phyloP scores from a whole-genome alignment of 208 protist species.

The Trypanosoma lewisi region DNA sequence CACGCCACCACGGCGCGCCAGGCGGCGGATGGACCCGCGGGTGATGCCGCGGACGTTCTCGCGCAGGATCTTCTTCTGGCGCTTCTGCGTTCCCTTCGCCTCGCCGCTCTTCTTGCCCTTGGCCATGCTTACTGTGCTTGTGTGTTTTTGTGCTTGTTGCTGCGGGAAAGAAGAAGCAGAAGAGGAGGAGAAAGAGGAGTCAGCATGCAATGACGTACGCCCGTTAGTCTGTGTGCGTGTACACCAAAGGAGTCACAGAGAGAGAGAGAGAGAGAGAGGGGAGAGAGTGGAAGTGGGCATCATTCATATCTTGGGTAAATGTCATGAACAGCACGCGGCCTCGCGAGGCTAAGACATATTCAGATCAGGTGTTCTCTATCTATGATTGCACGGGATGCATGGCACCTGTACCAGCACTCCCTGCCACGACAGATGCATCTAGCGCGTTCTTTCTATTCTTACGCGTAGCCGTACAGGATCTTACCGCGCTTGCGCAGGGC shows the following conservation, averaged over 20 bases:
- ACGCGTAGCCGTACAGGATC: slow-evolving; percentile 79
- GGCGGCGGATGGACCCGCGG: slow-evolving; percentile 83
- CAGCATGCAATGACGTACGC: not conserved
- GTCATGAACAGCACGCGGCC: too few relatives aligned
- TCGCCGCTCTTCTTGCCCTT: slow-evolving; percentile 76
- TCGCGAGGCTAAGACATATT: too few relatives aligned
- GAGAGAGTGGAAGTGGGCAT: too few relatives aligned
- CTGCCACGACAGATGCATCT: not conserved
- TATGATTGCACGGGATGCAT: not conserved
- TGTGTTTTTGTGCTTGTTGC: not conserved
- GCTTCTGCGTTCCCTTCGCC: slow-evolving; percentile 75
- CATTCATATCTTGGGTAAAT: too few relatives aligned
- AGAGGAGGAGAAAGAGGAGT: not conserved
- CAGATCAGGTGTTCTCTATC: too few relatives aligned
- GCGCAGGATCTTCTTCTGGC: slow-evolving; percentile 84
- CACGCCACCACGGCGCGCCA: slow-evolving; percentile 91
- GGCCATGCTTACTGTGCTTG: slow-evolving; percentile 39
- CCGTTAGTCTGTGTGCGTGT: not conserved
- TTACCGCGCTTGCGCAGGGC: slow-evolving; percentile 75
- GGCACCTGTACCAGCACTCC: not conserved
- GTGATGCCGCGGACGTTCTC: slow-evolving; percentile 88
- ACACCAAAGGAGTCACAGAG: not conserved
- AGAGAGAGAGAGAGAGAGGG: too few relatives aligned
- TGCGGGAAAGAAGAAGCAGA: not conserved
- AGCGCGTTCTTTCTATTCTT: not conserved